A percentile compares a stretch with the other conserved stretches of the same genome.
Conservation (phyloP, 176 grass and related monocot genomes). For the Microstegium vimineum region DNA sequence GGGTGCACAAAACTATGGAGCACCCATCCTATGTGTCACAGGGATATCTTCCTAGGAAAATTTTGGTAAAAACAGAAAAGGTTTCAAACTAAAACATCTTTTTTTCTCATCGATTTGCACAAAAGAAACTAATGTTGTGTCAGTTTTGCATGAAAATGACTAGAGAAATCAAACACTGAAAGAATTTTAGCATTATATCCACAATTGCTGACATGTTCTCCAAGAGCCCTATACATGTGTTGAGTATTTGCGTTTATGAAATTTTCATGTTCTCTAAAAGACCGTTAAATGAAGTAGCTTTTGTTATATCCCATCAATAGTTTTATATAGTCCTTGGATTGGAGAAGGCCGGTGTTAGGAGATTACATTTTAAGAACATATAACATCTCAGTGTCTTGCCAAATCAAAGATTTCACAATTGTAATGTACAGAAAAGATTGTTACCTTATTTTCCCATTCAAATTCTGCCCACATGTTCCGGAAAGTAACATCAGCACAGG, state of each 20-base stretch:
- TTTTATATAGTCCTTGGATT: background rate
- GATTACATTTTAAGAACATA: background rate
- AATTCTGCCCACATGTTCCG: slow-evolving; percentile 81
- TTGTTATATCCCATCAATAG: no score
- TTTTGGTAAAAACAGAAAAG: background rate
- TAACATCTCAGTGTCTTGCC: background rate
- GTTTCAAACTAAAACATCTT: background rate
- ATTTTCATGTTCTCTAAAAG: background rate
- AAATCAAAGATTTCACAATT: background rate
- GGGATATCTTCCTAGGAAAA: background rate
- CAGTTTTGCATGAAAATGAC: background rate
- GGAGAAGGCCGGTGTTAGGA: background rate
- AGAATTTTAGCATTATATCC: background rate
- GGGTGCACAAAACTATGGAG: background rate
- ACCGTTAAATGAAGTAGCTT: background rate
- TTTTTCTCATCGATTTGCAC: background rate
- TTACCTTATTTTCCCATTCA: slow-evolving; percentile 81
- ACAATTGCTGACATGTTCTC: background rate
- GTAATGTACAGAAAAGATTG: background rate
- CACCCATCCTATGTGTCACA: background rate
- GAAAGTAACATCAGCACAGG: slow-evolving; percentile 71
- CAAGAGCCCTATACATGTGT: background rate
- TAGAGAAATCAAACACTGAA: background rate
- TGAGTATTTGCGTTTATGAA: background rate
- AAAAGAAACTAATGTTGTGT: background rate